Conservation (phyloP, 345 rosid species). For the Rubroshorea leprosula region DNA sequence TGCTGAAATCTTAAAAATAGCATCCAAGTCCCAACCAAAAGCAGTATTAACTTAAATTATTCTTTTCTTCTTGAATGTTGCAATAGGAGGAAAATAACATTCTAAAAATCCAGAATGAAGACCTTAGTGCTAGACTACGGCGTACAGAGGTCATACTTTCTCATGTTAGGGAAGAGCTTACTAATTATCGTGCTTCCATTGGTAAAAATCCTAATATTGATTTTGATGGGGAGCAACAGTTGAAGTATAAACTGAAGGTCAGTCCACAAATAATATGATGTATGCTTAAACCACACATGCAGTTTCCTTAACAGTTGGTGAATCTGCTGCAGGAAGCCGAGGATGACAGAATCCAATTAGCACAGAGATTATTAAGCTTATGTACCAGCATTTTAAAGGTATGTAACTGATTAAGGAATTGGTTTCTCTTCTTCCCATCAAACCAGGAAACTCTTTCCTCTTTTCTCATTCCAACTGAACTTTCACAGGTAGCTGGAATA, state of each 20-base stretch:
- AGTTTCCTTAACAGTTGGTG: slow-evolving; percentile 6
- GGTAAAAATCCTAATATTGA: slow-evolving; percentile 45
- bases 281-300: background rate
- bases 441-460: too few relatives aligned
- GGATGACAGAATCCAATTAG: slow-evolving; percentile 62
- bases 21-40: slow-evolving; percentile 8
- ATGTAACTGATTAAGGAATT: too few relatives aligned
- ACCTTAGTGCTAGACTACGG: slow-evolving; percentile 55
- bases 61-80: slow-evolving; percentile 3
- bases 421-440: too few relatives aligned
- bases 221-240: slow-evolving; percentile 49
- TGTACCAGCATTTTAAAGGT: slow-evolving; percentile 75
- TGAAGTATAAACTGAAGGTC: slow-evolving; percentile 56
- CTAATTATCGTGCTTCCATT: slow-evolving; percentile 53
- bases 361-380: slow-evolving; percentile 54
- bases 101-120: slow-evolving; percentile 71
- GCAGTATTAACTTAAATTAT: background rate
- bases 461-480: too few relatives aligned
- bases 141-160: slow-evolving; percentile 47
- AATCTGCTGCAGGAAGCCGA: slow-evolving; percentile 50
- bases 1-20: too few relatives aligned
- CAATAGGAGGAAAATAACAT: slow-evolving; percentile 85
- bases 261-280: background rate
- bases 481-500: slow-evolving; percentile 58
- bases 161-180: slow-evolving; percentile 79